These are phyloP conservation scores for Diaporthe citri DNA, from an alignment of 2,329 filamentous ascomycete genomes.

Conservation along the genomic window DNA sequence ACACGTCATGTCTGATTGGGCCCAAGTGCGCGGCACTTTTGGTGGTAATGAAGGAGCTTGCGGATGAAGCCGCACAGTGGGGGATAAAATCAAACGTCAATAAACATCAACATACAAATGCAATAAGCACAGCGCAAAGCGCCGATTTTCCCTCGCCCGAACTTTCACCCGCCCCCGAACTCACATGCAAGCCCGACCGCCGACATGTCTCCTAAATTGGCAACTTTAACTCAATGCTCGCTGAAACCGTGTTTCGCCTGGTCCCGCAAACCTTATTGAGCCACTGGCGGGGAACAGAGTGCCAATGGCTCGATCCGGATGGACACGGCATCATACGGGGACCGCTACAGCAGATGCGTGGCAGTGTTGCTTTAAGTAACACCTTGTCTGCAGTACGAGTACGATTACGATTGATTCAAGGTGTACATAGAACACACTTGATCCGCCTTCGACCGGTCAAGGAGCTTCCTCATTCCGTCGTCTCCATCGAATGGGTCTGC, in stretches of 20 bases:
- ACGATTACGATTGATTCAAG: not conserved
- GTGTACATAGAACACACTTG: not conserved
- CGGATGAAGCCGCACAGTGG: no score
- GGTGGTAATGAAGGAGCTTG: not conserved
- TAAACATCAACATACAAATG: not conserved
- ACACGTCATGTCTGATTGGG: not conserved
- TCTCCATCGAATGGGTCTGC: not conserved
- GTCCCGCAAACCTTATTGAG: not conserved
- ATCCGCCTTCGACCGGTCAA: not conserved
- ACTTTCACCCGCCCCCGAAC: not conserved
- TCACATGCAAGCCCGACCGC: not conserved
- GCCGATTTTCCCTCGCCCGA: not conserved
- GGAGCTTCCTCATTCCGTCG: not conserved
- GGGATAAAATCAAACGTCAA: not conserved
- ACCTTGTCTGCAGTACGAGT: not conserved
- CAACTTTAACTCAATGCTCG: not conserved
- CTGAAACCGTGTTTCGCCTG: conserved; percentile 4
- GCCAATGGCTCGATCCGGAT: not conserved
- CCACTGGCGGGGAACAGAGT: not conserved
- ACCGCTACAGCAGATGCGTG: not conserved
- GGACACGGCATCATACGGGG: not conserved
- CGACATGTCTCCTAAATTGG: not conserved
- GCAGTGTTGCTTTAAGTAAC: not conserved
- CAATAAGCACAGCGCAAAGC: not conserved
- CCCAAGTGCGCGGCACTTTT: not conserved